Evolutionary conservation across 2,329 filamentous ascomycete species (phyloP).

Genomic region (Colletotrichum sp.): DNA sequence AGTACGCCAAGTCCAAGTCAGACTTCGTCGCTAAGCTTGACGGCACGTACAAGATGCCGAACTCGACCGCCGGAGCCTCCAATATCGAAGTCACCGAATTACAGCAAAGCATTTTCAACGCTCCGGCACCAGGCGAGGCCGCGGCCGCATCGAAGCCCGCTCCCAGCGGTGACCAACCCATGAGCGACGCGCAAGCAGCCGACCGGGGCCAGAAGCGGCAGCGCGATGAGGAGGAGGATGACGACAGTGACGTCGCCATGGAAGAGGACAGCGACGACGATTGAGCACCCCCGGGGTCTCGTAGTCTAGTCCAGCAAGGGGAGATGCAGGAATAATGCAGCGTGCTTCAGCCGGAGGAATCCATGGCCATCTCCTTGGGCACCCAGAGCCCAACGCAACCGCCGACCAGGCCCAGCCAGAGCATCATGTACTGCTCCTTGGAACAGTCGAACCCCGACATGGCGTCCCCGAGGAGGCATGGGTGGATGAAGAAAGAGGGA

Average conservation of each 20-base stretch:
- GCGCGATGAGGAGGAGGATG: constrained; percentile 69
- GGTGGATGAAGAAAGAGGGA: constrained; percentile 90
- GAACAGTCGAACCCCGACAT: constrained; percentile 70
- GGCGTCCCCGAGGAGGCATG: constrained; percentile 84
- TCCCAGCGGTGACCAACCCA: constrained; percentile 48
- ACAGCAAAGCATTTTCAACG: constrained; percentile 82
- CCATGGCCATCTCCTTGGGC: constrained; percentile 67
- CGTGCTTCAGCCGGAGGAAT: constrained; percentile 9
- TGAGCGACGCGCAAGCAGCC: constrained; percentile 55
- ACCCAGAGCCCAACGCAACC: constrained; percentile 79
- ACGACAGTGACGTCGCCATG: constrained; percentile 73
- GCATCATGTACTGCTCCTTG: constrained; percentile 75
- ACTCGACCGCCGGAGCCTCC: constrained; percentile 47
- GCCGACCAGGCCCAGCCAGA: constrained; percentile 90
- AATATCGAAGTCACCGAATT: constrained; percentile 71
- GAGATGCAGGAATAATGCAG: not conserved
- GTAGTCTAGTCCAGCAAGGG: not conserved
- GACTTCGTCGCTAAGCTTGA: constrained; percentile 89
- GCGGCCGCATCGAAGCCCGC: constrained; percentile 50
- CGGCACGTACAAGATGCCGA: constrained; percentile 80
- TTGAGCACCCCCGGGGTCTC: constrained; percentile 31
- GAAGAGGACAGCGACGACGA: constrained; percentile 78
- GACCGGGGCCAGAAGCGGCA: constrained; percentile 73
- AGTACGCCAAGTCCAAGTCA: constrained; percentile 89
- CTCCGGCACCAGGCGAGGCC: constrained; percentile 57